phyloP scores from a whole-genome alignment of 2,329 filamentous ascomycete genomes.

The Cordyceps cateniannulata region DNA sequence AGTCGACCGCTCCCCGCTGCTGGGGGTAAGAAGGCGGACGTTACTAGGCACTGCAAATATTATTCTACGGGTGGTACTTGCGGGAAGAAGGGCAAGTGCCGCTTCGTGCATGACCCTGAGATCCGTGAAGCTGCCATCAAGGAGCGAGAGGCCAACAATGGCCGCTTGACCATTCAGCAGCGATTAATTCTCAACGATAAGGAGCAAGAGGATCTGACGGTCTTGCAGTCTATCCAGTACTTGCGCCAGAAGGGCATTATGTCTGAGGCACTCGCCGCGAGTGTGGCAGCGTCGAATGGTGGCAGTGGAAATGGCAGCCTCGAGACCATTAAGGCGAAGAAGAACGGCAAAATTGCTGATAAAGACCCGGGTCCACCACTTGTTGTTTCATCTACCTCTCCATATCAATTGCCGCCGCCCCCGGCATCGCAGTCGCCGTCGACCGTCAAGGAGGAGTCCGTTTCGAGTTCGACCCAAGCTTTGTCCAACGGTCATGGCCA shows the following conservation, averaged over 20 bases:
- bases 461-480: neutral
- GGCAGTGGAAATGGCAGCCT: conserved; percentile 14
- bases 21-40: conserved; percentile 51
- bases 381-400: conserved; percentile 9
- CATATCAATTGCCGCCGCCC: conserved; percentile 25
- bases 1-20: conserved; percentile 33
- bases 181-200: conserved; percentile 61
- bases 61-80: conserved; percentile 62
- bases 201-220: conserved; percentile 59
- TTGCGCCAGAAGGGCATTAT: conserved; percentile 54
- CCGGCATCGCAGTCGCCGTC: conserved; percentile 31
- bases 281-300: neutral
- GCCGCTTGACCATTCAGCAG: conserved; percentile 59
- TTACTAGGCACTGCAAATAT: conserved; percentile 63
- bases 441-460: conserved; percentile 27
- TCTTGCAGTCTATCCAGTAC: conserved; percentile 60
- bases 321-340: conserved; percentile 14
- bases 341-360: conserved; percentile 2
- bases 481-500: neutral
- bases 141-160: conserved; percentile 59
- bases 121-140: conserved; percentile 57
- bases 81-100: conserved; percentile 70
- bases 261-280: conserved; percentile 18
- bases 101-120: conserved; percentile 61
- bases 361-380: conserved; percentile 20